Conservation (phyloP, 2,329 filamentous ascomycete genomes). For the Aspergillus sp. region DNA sequence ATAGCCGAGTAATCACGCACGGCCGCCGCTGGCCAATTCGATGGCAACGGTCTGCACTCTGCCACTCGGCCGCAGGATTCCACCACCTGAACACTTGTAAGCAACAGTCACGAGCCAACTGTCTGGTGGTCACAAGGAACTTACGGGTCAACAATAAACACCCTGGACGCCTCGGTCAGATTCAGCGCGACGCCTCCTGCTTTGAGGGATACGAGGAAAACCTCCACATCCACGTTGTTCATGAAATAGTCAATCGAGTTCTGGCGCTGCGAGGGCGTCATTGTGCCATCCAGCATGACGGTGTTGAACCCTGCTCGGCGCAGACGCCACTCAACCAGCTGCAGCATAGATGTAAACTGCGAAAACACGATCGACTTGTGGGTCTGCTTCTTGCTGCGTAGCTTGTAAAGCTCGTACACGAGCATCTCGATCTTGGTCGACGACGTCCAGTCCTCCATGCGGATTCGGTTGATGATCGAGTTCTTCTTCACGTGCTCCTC, state of each 20-base stretch:
- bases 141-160: constrained; percentile 94
- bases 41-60: constrained; percentile 87
- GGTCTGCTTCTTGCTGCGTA: constrained; percentile 84
- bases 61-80: constrained; percentile 99
- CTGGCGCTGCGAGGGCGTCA: constrained; percentile 89
- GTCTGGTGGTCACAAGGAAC: constrained; percentile 30
- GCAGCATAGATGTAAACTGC: constrained; percentile 94
- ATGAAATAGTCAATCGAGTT: constrained; percentile 95
- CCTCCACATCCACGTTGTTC: constrained; percentile 87
- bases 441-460: constrained; percentile 97
- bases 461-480: constrained; percentile 96
- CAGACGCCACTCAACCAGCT: constrained; percentile 93
- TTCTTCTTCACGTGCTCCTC: constrained; percentile 80
- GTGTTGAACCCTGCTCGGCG: constrained; percentile 95
- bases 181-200: constrained; percentile 94
- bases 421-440: constrained; percentile 97
- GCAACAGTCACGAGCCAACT: neutral
- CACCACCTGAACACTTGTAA: constrained; percentile 61
- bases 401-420: constrained; percentile 84
- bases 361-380: constrained; percentile 97
- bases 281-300: constrained; percentile 94
- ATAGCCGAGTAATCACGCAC: constrained; percentile 86
- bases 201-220: constrained; percentile 92
- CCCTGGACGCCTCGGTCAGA: constrained; percentile 83
- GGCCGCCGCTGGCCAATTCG: constrained; percentile 91